These are phyloP conservation scores for Smittium culicis DNA, from an alignment of 371 early-diverging fungal species.

Conservation along the genomic window DNA sequence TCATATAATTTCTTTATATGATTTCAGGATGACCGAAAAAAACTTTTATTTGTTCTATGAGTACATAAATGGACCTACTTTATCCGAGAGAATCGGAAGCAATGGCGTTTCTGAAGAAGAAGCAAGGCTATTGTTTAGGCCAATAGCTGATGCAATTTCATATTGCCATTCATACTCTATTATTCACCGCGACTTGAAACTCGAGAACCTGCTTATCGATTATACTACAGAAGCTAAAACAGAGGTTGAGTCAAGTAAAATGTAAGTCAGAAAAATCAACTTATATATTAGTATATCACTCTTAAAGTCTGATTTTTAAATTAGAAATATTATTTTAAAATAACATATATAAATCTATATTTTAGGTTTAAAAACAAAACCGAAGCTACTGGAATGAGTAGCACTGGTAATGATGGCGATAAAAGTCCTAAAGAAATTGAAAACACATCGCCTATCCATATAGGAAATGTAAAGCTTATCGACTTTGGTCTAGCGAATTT, in stretches of 20 bases:
- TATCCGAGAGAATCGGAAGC: constrained; percentile 62
- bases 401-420: neutral
- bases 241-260: neutral
- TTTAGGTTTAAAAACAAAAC: neutral
- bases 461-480: constrained; percentile 40
- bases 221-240: constrained; percentile 13
- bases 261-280: no score
- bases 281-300: no score
- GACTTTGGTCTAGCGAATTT: constrained; percentile 87
- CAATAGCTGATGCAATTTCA: constrained; percentile 61
- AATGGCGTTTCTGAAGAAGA: constrained; percentile 53
- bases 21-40: constrained; percentile 43
- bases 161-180: constrained; percentile 52
- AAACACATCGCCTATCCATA: neutral
- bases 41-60: constrained; percentile 79
- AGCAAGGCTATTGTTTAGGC: constrained; percentile 57
- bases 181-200: constrained; percentile 69
- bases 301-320: no score
- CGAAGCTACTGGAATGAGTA: no score
- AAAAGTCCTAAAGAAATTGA: neutral
- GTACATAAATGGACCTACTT: constrained; percentile 55
- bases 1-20: constrained; percentile 34
- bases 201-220: constrained; percentile 78
- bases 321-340: neutral
- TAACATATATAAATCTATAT: neutral